Conservation (phyloP, 1,284 basidiomycete genomes). For the Lignosus rhinocerotis region DNA sequence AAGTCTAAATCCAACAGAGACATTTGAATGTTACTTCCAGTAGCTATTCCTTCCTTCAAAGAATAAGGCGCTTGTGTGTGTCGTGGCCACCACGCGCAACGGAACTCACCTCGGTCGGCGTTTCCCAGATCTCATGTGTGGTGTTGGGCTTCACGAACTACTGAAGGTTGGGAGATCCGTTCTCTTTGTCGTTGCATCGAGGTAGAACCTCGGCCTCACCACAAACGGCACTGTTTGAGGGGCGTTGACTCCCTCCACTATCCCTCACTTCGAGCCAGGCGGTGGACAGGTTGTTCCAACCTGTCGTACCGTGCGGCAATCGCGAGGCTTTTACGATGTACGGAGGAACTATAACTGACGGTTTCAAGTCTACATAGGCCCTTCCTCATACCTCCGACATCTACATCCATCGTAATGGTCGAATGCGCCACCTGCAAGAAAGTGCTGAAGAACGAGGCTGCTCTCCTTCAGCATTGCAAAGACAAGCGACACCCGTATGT, state of each 20-base stretch:
- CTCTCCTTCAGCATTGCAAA: conserved; percentile 15
- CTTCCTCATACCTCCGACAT: neutral
- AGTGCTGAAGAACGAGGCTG: conserved; percentile 10
- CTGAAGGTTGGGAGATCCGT: neutral
- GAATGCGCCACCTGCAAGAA: conserved; percentile 12
- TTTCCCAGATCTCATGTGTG: neutral
- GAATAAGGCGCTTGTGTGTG: neutral
- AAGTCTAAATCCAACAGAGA: too few species aligned
- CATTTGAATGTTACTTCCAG: conserved; percentile 39
- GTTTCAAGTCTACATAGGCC: neutral
- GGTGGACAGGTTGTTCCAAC: conserved; percentile 4
- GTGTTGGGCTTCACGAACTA: too few species aligned
- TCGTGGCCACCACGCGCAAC: neutral
- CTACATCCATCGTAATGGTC: neutral
- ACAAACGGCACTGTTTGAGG: neutral
- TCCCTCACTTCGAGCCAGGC: neutral
- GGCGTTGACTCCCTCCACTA: neutral
- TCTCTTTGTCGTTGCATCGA: neutral
- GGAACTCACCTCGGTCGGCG: neutral
- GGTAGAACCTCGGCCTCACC: conserved; percentile 1
- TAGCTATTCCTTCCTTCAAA: neutral
- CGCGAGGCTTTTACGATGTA: conserved; percentile 7
- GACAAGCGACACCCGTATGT: conserved; percentile 15
- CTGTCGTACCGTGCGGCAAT: conserved; percentile 8
- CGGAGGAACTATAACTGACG: neutral